These are phyloP conservation scores for Aspergillus quadricinctus DNA, from an alignment of 2,329 filamentous ascomycete species.

Conservation along the genomic window DNA sequence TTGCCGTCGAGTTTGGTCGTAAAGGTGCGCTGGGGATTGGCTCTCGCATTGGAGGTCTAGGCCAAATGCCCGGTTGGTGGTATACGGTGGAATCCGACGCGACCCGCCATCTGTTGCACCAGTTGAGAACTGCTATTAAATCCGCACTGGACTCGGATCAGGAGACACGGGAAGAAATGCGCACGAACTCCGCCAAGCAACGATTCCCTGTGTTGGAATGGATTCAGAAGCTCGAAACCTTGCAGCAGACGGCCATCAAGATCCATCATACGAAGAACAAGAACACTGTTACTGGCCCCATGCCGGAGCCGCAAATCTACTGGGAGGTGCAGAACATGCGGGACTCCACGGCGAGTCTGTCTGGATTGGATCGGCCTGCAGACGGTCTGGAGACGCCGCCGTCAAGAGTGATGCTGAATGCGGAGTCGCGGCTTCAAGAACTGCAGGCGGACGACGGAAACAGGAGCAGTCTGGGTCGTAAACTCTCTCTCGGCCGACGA, in stretches of 20 bases:
- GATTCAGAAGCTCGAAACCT: conserved; percentile 59
- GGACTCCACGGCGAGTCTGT: not conserved
- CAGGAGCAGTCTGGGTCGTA: conserved; percentile 3
- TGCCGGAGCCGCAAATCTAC: conserved; percentile 1
- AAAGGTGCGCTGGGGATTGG: conserved; percentile 66
- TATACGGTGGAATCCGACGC: conserved; percentile 64
- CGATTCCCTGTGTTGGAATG: conserved; percentile 65
- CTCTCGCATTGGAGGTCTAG: conserved; percentile 61
- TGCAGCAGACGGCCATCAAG: conserved; percentile 34
- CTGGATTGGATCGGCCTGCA: not conserved
- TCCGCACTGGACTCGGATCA: conserved; percentile 55
- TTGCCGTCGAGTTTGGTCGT: conserved; percentile 65
- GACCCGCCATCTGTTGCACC: conserved; percentile 58
- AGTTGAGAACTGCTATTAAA: conserved; percentile 61
- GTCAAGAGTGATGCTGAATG: not conserved
- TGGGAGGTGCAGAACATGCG: conserved; percentile 9
- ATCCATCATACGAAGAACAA: conserved; percentile 50
- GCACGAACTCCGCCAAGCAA: conserved; percentile 61
- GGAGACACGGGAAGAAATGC: conserved; percentile 57
- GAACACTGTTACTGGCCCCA: conserved; percentile 16
- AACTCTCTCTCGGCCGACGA: conserved; percentile 14
- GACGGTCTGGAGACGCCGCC: conserved; percentile 2
- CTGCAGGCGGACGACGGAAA: conserved; percentile 2
- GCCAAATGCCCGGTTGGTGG: conserved; percentile 69
- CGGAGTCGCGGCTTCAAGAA: conserved; percentile 7